Percentiles rank a stretch among this genome's conserved stretches.
phyloP scores from a whole-genome alignment of 1,139 yeast genomes.

The Lodderomyces orthopsilosis region DNA sequence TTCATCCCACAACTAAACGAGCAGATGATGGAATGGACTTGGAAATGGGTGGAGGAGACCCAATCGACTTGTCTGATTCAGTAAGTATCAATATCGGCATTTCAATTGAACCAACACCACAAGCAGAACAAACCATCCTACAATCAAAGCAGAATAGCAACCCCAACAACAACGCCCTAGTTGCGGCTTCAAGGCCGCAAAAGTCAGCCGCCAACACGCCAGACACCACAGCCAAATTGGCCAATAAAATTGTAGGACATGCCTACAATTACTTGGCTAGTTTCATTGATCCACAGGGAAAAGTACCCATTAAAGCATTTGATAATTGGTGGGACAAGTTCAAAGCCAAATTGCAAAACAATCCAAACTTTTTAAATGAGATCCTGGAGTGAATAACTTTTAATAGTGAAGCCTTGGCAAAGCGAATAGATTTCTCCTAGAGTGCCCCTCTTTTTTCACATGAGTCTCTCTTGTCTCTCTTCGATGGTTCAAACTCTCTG shows the following conservation, averaged over 20 bases:
- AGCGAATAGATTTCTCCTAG: too few relatives aligned
- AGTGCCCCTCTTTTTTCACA: too few relatives aligned
- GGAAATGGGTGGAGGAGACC: conserved; percentile 28
- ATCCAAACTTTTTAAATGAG: conserved; percentile 74
- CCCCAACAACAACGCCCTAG: conserved; percentile 16
- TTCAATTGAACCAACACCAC: conserved; percentile 72
- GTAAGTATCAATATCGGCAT: conserved; percentile 69
- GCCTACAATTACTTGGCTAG: conserved; percentile 90
- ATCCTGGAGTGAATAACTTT: conserved; percentile 14
- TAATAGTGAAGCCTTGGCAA: too few relatives aligned
- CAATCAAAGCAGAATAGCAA: conserved; percentile 20
- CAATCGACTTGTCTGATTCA: conserved; percentile 21
- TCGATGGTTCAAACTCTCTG: too few relatives aligned
- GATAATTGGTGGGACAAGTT: conserved; percentile 98
- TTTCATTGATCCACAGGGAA: conserved; percentile 72
- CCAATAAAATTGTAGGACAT: conserved; percentile 84
- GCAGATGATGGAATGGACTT: conserved; percentile 28
- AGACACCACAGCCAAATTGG: conserved; percentile 49
- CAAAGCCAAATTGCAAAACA: conserved; percentile 65
- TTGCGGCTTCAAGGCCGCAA: conserved; percentile 16
- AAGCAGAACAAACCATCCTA: conserved; percentile 52
- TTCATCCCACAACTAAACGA: conserved; percentile 8
- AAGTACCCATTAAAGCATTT: conserved; percentile 83
- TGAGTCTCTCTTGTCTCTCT: too few relatives aligned
- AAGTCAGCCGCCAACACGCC: conserved; percentile 19